These are phyloP conservation scores for Bretziella fagacearum DNA, from an alignment of 2,329 filamentous ascomycete genomes.

Conservation along the genomic window DNA sequence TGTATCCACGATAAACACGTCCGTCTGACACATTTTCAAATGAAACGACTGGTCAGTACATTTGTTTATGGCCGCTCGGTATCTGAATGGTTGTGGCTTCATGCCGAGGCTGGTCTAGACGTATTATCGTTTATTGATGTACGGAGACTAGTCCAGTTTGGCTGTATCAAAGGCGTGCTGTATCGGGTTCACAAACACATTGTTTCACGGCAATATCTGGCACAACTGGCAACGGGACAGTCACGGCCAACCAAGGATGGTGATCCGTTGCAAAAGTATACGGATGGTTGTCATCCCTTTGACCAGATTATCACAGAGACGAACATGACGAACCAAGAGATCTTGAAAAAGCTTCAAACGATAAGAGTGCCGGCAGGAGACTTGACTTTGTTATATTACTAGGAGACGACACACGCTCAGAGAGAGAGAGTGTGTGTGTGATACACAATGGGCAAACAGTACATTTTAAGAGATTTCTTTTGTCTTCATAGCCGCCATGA, in stretches of 20 bases:
- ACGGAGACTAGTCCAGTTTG: conserved; percentile 83
- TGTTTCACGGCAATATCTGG: conserved; percentile 47
- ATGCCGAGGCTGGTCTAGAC: conserved; percentile 47
- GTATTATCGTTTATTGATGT: conserved; percentile 67
- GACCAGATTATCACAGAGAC: conserved; percentile 70
- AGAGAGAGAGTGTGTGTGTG: neutral
- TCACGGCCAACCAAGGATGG: conserved; percentile 25
- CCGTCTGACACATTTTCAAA: conserved; percentile 39
- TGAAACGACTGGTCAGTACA: conserved; percentile 73
- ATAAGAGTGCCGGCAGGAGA: conserved; percentile 36
- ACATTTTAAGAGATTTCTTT: neutral
- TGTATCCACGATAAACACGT: conserved; percentile 28
- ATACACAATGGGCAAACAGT: conserved; percentile 2
- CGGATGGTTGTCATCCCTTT: conserved; percentile 59
- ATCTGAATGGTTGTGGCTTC: conserved; percentile 67
- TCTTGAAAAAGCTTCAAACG: conserved; percentile 49
- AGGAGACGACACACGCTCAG: conserved; percentile 13
- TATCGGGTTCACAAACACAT: conserved; percentile 90
- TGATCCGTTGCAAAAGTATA: conserved; percentile 46
- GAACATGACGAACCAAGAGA: conserved; percentile 51
- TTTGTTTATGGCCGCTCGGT: conserved; percentile 71
- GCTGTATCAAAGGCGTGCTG: conserved; percentile 83
- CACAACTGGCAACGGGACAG: conserved; percentile 37
- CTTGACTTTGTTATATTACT: conserved; percentile 37
- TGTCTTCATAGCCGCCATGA: neutral